Percentiles rank a stretch among this genome's conserved stretches.
These are phyloP conservation scores for Venturia nashicola DNA, from an alignment of 2,329 filamentous ascomycete genomes.

Conservation along the genomic window DNA sequence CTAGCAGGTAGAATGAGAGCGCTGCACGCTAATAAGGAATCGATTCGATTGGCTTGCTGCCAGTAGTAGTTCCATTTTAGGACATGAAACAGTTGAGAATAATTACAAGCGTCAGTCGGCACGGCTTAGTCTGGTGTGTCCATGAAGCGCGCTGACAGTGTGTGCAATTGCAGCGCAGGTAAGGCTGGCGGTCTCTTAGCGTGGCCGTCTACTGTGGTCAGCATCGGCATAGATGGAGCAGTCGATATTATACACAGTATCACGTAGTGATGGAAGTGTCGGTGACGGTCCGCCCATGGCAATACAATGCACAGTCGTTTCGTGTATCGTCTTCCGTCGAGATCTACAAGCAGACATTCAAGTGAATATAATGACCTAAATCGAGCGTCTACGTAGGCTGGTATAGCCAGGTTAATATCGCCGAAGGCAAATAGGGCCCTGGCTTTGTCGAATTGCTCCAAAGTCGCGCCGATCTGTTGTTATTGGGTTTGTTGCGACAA, in stretches of 20 bases:
- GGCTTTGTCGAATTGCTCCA: neutral
- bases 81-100: slow-evolving; percentile 1
- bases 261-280: neutral
- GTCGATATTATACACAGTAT: neutral
- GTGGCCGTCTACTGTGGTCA: neutral
- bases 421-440: neutral
- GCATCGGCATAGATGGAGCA: neutral
- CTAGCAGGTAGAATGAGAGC: neutral
- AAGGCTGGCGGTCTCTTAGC: neutral
- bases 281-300: neutral
- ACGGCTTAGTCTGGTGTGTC: slow-evolving; percentile 2
- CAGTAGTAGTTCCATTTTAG: neutral
- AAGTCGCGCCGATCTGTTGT: neutral
- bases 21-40: neutral
- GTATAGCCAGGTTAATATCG: neutral
- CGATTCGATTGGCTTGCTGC: neutral
- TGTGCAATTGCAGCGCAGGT: neutral
- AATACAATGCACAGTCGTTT: neutral
- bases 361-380: neutral
- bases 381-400: neutral
- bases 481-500: neutral
- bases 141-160: neutral
- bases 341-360: neutral
- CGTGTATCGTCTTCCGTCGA: neutral
- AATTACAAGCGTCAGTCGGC: neutral